phyloP scores from a whole-genome alignment of 768 basidiomycete genomes.

The Lentinula aciculospora region DNA sequence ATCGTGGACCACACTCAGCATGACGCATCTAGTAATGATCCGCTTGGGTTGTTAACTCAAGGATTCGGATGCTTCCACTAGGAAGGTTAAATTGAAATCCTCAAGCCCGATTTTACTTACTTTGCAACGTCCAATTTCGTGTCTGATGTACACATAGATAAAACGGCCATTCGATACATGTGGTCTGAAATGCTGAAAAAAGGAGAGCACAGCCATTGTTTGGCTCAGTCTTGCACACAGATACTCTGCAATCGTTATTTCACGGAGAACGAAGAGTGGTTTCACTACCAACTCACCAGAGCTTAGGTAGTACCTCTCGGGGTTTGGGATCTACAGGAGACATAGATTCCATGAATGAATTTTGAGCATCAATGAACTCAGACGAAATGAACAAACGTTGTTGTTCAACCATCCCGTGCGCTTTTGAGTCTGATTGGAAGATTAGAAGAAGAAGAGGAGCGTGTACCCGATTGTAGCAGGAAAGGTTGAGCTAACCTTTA shows the following conservation, averaged over 20 bases:
- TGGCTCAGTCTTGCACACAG: too few species aligned
- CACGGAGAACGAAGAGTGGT: too few species aligned
- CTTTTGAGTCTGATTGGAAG: constrained; percentile 70
- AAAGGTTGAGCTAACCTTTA: constrained; percentile 79
- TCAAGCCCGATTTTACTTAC: constrained; percentile 26
- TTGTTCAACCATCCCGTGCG: constrained; percentile 93
- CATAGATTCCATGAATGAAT: background rate
- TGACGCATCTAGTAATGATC: constrained; percentile 55
- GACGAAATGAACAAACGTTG: constrained; percentile 40
- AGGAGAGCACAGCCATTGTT: background rate
- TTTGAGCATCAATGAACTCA: constrained; percentile 4
- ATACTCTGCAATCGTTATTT: too few species aligned
- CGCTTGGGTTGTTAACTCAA: background rate
- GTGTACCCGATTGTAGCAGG: too few species aligned
- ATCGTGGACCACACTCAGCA: constrained; percentile 92
- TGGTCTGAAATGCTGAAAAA: constrained; percentile 80
- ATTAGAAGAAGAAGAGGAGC: background rate
- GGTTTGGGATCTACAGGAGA: constrained; percentile 57
- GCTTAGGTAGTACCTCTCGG: constrained; percentile 62
- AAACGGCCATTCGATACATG: constrained; percentile 96
- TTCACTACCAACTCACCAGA: too few species aligned
- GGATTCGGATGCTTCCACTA: background rate
- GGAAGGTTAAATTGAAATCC: background rate
- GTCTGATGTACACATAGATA: constrained; percentile 85
- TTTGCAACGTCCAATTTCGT: constrained; percentile 64